Conservation (phyloP, 2,329 filamentous ascomycete species). For the Colletotrichum shisoi region DNA sequence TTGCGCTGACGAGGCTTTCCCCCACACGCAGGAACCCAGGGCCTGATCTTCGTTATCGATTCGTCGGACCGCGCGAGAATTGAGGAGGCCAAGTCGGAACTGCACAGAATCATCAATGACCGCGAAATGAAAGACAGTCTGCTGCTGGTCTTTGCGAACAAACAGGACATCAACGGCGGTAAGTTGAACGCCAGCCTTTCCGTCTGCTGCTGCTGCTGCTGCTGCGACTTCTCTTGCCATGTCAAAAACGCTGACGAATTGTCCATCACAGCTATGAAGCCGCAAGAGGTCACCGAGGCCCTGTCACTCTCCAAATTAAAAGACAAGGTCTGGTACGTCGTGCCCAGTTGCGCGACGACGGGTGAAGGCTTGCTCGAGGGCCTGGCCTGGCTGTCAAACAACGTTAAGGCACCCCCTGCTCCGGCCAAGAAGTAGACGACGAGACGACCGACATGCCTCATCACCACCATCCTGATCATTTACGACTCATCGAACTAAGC, state of each 20-base stretch:
- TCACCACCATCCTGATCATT: slow-evolving; percentile 14
- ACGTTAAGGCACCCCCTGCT: slow-evolving; percentile 72
- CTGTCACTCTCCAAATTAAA: slow-evolving; percentile 79
- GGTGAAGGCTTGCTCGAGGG: slow-evolving; percentile 84
- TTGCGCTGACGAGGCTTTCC: slow-evolving; percentile 12
- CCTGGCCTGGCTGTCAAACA: slow-evolving; percentile 83
- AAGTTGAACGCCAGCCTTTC: slow-evolving; percentile 37
- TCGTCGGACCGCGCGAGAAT: slow-evolving; percentile 90
- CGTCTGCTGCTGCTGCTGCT: background rate
- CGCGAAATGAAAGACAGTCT: slow-evolving; percentile 97
- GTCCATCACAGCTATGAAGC: slow-evolving; percentile 71
- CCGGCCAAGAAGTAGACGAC: slow-evolving; percentile 62
- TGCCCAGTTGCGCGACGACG: slow-evolving; percentile 81
- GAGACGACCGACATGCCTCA: slow-evolving; percentile 19
- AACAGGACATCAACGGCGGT: slow-evolving; percentile 92
- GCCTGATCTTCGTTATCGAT: slow-evolving; percentile 98
- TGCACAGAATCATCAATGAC: slow-evolving; percentile 97
- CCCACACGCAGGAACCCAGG: slow-evolving; percentile 78
- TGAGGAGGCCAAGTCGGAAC: slow-evolving; percentile 89
- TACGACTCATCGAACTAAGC: slow-evolving; percentile 5
- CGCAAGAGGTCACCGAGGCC: slow-evolving; percentile 79
- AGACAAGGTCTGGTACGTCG: slow-evolving; percentile 86
- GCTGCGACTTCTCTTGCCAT: background rate
- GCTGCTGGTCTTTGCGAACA: slow-evolving; percentile 96
- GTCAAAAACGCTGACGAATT: slow-evolving; percentile 13